phyloP scores from a whole-genome alignment of 305 asterid genomes.

The Fraxinus dipetala region DNA sequence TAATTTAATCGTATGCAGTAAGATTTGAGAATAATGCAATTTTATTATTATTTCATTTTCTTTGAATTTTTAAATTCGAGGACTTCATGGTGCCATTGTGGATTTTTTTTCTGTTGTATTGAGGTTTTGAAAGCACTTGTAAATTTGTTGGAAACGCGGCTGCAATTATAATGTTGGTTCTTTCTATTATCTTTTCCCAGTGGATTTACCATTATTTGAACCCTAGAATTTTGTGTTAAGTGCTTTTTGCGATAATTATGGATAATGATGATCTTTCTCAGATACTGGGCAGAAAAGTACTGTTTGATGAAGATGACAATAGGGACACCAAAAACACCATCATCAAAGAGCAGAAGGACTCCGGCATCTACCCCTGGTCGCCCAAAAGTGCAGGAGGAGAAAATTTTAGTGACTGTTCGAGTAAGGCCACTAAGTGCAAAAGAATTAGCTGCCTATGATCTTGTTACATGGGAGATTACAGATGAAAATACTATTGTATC shows the following conservation, averaged over 20 bases:
- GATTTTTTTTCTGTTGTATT: not conserved
- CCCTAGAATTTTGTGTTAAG: not conserved
- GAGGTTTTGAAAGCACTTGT: not conserved
- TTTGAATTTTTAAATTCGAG: not conserved
- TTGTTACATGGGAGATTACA: conserved; percentile 76
- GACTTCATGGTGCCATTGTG: not conserved
- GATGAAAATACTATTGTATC: conserved; percentile 67
- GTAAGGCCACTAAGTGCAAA: conserved; percentile 81
- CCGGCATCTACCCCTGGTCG: conserved; percentile 56
- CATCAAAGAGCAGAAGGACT: conserved; percentile 54
- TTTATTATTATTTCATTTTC: not conserved
- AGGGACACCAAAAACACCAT: conserved; percentile 59
- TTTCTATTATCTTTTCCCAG: not conserved
- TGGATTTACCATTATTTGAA: not conserved
- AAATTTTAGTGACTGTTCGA: conserved; percentile 81
- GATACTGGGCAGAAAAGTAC: conserved; percentile 20
- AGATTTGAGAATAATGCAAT: not conserved
- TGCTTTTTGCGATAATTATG: not conserved
- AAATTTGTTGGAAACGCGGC: not conserved
- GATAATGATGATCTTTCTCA: not conserved
- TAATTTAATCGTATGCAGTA: not conserved
- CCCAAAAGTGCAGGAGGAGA: conserved; percentile 61
- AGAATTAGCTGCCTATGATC: conserved; percentile 81
- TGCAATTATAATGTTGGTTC: conserved; percentile 17
- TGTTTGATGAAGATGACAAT: conserved; percentile 48